Evolutionary conservation across 1,284 basidiomycete species (phyloP).

Genomic region (Sutorius eximius): DNA sequence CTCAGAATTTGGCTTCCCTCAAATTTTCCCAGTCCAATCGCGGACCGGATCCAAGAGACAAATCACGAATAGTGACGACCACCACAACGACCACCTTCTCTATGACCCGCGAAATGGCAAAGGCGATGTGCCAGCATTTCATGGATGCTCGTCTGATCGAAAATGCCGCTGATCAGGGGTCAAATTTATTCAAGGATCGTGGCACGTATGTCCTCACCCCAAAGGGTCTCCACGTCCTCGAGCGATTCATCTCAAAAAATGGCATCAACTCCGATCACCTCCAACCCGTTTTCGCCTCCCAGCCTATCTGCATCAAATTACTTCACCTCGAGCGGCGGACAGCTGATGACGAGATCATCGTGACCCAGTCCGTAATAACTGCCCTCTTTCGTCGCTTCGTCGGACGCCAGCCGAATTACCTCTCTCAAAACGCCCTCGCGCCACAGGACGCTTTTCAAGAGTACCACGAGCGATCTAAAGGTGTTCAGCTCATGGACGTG

Average conservation of each 20-base stretch:
- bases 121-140: slow-evolving; percentile 99
- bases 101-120: slow-evolving; percentile 99
- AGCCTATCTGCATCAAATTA: slow-evolving; percentile 98
- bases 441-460: slow-evolving; percentile 68
- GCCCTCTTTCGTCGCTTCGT: slow-evolving; percentile 95
- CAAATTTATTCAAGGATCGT: slow-evolving; percentile 93
- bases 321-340: slow-evolving; percentile 93
- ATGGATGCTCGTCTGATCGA: slow-evolving; percentile 98
- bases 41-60: slow-evolving; percentile 95
- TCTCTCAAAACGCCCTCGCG: slow-evolving; percentile 42
- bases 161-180: slow-evolving; percentile 88
- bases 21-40: slow-evolving; percentile 99
- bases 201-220: slow-evolving; percentile 96
- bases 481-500: slow-evolving; percentile 69
- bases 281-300: slow-evolving; percentile 84
- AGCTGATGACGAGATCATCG: slow-evolving; percentile 96
- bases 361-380: slow-evolving; percentile 90
- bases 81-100: slow-evolving; percentile 99
- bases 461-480: slow-evolving; percentile 79
- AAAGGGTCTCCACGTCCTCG: slow-evolving; percentile 97
- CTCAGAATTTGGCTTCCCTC: slow-evolving; percentile 89
- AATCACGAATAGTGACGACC: slow-evolving; percentile 94
- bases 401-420: slow-evolving; percentile 82
- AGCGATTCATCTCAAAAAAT: slow-evolving; percentile 99
- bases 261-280: slow-evolving; percentile 96